phyloP scores from a whole-genome alignment of 129 eudicot genomes.

The Solidago caesia region DNA sequence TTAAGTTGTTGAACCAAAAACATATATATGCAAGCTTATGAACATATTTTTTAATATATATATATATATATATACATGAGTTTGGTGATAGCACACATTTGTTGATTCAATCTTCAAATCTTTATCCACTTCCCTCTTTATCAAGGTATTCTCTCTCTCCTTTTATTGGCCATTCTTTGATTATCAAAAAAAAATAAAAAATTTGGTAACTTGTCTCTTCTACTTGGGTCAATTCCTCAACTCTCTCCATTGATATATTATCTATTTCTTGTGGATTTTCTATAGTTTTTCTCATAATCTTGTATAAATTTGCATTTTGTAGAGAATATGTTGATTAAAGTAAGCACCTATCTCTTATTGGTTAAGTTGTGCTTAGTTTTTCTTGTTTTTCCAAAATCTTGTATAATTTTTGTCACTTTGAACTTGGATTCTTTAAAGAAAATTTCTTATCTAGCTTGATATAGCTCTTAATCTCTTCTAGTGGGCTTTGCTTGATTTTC shows the following conservation, averaged over 20 bases:
- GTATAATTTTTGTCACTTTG: background rate
- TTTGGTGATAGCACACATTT: conserved; percentile 16
- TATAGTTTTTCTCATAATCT: background rate
- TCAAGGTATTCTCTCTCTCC: conserved; percentile 22
- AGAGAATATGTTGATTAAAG: background rate
- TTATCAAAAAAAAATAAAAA: background rate
- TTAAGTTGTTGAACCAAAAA: conserved; percentile 27
- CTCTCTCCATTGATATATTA: background rate
- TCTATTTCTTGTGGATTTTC: conserved; percentile 20
- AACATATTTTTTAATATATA: background rate
- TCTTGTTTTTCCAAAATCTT: conserved; percentile 16
- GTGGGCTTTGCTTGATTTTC: background rate
- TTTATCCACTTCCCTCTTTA: conserved; percentile 26
- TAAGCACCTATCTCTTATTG: conserved; percentile 10
- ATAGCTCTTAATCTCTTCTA: too few relatives aligned
- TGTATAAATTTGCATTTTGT: background rate
- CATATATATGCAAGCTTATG: background rate
- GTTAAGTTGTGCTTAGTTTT: background rate
- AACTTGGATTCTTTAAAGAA: background rate
- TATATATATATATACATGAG: background rate
- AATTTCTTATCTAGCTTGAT: too few relatives aligned
- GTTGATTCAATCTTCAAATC: conserved; percentile 17
- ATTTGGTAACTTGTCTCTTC: background rate
- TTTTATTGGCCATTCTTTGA: background rate
- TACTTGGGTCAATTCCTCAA: conserved; percentile 21